These are phyloP conservation scores for Chenopodium album DNA, from an alignment of 148 eudicot species.

Conservation along the genomic window DNA sequence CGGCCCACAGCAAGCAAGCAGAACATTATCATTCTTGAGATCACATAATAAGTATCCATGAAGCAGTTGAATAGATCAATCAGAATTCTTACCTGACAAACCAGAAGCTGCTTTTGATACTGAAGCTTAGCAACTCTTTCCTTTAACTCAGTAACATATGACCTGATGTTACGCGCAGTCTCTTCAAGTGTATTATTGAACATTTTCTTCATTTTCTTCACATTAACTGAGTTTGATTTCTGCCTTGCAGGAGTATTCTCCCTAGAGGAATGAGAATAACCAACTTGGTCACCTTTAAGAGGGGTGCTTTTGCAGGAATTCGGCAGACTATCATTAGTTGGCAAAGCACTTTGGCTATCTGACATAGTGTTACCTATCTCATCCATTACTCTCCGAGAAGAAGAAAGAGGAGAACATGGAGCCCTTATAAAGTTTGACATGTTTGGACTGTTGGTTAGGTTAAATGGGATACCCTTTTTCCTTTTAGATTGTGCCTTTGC, in stretches of 20 bases:
- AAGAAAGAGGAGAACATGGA: conserved; percentile 78
- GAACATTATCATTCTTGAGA: neutral
- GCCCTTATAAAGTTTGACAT: conserved; percentile 70
- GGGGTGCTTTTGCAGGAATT: conserved; percentile 41
- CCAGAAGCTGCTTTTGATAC: conserved; percentile 93
- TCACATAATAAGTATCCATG: too few relatives aligned
- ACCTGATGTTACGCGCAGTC: conserved; percentile 72
- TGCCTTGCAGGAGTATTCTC: conserved; percentile 50
- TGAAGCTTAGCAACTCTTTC: conserved; percentile 97
- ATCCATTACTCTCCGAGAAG: conserved; percentile 57
- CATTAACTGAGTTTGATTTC: conserved; percentile 58
- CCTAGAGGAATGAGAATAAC: conserved; percentile 43
- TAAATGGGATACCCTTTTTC: conserved; percentile 63
- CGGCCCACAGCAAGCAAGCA: neutral
- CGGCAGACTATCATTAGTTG: conserved; percentile 32
- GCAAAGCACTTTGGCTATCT: conserved; percentile 27
- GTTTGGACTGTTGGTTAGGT: conserved; percentile 58
- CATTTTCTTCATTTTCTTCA: conserved; percentile 82
- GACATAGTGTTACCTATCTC: conserved; percentile 68
- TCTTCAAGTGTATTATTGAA: conserved; percentile 92
- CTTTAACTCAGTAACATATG: conserved; percentile 86
- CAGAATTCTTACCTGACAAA: conserved; percentile 69
- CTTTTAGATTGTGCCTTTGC: conserved; percentile 50
- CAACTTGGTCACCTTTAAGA: conserved; percentile 30
- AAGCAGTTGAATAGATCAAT: neutral